phyloP scores from a whole-genome alignment of 2,329 filamentous ascomycete genomes.

The Cadophora sp. region DNA sequence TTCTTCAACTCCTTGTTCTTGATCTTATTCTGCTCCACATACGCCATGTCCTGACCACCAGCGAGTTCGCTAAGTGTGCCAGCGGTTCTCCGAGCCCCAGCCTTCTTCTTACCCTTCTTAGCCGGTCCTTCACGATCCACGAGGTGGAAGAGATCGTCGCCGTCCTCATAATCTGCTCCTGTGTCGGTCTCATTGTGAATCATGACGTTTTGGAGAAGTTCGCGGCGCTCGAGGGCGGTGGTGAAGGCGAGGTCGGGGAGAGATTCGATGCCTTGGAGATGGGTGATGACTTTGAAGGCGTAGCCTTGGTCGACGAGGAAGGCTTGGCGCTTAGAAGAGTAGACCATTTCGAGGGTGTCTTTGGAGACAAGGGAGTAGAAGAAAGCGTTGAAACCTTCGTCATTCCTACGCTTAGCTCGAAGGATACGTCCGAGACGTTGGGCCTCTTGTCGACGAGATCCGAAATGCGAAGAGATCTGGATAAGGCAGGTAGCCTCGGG shows the following conservation, averaged over 20 bases:
- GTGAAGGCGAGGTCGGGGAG: constrained; percentile 82
- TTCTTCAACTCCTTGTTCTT: constrained; percentile 72
- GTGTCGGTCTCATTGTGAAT: constrained; percentile 73
- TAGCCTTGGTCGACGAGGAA: constrained; percentile 98
- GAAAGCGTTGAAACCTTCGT: constrained; percentile 98
- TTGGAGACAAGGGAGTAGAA: constrained; percentile 98
- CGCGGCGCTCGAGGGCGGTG: constrained; percentile 79
- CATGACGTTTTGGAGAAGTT: constrained; percentile 87
- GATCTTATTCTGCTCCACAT: constrained; percentile 81
- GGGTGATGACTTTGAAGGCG: constrained; percentile 98
- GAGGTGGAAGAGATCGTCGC: constrained; percentile 69
- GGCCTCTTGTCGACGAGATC: constrained; percentile 94
- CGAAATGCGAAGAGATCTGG: constrained; percentile 97
- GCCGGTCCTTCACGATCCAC: constrained; percentile 25
- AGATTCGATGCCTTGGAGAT: constrained; percentile 88
- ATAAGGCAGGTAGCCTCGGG: constrained; percentile 97
- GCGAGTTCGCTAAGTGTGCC: constrained; percentile 85
- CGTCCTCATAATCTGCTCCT: constrained; percentile 33
- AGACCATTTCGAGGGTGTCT: constrained; percentile 97
- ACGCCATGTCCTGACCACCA: constrained; percentile 97
- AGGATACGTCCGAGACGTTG: constrained; percentile 93
- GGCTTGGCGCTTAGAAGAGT: constrained; percentile 93
- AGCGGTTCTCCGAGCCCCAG: constrained; percentile 77
- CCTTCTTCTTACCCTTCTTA: constrained; percentile 56
- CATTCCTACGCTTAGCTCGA: constrained; percentile 91